Base-by-base conservation (phyloP, 345 rosid genomes). In the thale cress (Arabidopsis thaliana) region DNA sequence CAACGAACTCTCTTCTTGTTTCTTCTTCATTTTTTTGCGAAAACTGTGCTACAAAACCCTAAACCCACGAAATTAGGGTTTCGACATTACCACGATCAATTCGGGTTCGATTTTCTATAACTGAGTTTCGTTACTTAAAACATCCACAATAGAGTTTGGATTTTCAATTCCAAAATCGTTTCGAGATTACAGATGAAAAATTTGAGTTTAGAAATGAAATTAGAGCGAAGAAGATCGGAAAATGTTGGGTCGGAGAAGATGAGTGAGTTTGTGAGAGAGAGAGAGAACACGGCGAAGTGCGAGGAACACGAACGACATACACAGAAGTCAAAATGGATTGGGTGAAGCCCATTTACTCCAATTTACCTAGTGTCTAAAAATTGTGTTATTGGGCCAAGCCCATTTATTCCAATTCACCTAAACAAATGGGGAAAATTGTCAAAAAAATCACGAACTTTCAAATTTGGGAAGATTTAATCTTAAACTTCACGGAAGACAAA, bases 1-100 rank as follows among this genome's bases (percentile, higher is more conserved):
- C 82, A 95, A 78, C 78, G 97, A 86, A 73, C 97, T 89, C 78
- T 95, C 98, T 84, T 95, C 98, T 73, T 82, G 92, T 64, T 86
- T 92, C 82, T 79, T 92, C 91, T 88, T 95, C 74, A 82, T 8
- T 48, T 24, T 7, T 34, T 2, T 12, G 51, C 12, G 2, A 61
- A 60, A 60, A 16, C 65, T 60, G 30, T 60, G 20, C 49, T 24
- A 40, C 20, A 62, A 25, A 63, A n/a, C 38, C 44, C 53, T 51
- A 74, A 58, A 58, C 48, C 60, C 46, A 16, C 2, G 5, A 20
- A 56, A 49, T 62, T 77, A 77, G 76, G 80, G 66, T 40, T 69
- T 64, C 13, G 20, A 20, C 16, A 46, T n/a, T 13, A 52, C 30
- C 38, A 8, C n/a, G 30, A 50, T 75, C 55, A 41, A 69, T 4